Evolutionary conservation across 2,329 filamentous ascomycete genomes (phyloP).

Genomic region (Trichoderma brevicompactum): DNA sequence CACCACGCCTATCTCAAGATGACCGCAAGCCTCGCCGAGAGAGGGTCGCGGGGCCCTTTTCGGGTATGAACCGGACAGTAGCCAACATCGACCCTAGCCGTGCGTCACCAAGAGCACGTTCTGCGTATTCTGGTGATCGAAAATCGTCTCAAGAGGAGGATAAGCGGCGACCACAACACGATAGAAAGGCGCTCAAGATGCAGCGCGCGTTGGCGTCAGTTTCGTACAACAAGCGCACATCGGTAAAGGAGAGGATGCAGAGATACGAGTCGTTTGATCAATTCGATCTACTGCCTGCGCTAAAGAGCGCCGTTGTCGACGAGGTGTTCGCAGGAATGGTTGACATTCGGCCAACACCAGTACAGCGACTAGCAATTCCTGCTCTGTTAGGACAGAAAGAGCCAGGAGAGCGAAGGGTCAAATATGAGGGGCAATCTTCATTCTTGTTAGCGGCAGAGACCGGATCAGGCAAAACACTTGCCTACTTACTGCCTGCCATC

Average conservation of each 20-base stretch:
- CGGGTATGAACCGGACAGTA: constrained; percentile 59
- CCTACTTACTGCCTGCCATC: constrained; percentile 84
- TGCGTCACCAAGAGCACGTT: constrained; percentile 31
- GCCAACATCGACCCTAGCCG: constrained; percentile 45
- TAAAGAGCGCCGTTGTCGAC: constrained; percentile 71
- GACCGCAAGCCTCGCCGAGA: constrained; percentile 46
- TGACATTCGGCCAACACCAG: constrained; percentile 80
- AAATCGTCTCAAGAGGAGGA: constrained; percentile 39
- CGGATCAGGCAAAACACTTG: constrained; percentile 93
- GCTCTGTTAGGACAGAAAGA: constrained; percentile 66
- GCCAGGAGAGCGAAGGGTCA: constrained; percentile 35
- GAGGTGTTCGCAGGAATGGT: constrained; percentile 77
- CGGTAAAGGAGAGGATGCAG: constrained; percentile 60
- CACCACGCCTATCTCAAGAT: constrained; percentile 41
- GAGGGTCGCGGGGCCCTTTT: constrained; percentile 54
- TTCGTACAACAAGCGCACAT: constrained; percentile 69
- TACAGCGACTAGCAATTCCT: constrained; percentile 88
- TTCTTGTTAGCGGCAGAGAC: constrained; percentile 94
- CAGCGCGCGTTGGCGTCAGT: constrained; percentile 77
- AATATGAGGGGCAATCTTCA: constrained; percentile 48
- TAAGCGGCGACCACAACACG: constrained; percentile 44
- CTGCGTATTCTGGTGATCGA: constrained; percentile 32
- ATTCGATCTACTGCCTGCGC: constrained; percentile 72
- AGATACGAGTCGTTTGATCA: constrained; percentile 79
- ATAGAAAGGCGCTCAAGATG: constrained; percentile 87